phyloP scores from a whole-genome alignment of 352 stramenopile species.

The Globisporangium spiculum region DNA sequence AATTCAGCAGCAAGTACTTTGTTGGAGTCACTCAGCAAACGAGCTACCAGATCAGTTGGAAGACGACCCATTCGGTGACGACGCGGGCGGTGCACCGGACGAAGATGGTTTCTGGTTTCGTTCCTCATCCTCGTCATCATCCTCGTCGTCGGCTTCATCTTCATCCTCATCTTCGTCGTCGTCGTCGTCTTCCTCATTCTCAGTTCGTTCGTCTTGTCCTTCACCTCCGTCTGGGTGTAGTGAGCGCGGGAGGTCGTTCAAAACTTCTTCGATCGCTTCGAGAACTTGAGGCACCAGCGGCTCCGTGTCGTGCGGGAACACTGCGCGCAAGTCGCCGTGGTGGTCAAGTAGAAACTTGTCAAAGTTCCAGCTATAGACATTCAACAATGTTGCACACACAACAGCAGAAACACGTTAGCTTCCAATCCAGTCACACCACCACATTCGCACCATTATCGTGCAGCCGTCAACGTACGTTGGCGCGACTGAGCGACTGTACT shows the following conservation, averaged over 20 bases:
- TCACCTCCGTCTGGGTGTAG: constrained; percentile 6
- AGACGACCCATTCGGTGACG: no score
- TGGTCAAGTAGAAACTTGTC: constrained; percentile 80
- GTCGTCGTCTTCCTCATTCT: neutral
- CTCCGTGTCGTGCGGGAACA: constrained; percentile 77
- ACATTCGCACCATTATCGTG: neutral
- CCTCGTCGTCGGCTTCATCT: neutral
- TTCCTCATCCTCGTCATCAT: no score
- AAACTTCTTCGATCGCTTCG: constrained; percentile 59
- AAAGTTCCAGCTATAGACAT: constrained; percentile 57
- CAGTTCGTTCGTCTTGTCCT: neutral
- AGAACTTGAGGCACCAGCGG: constrained; percentile 55
- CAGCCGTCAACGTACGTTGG: constrained; percentile 35
- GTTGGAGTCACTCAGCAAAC: no score
- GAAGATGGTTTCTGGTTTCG: no score
- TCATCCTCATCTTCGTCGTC: constrained; percentile 1
- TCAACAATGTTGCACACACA: neutral
- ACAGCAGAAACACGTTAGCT: neutral
- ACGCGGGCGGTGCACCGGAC: no score
- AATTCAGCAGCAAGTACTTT: no score
- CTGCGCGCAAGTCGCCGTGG: constrained; percentile 51
- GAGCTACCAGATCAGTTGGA: no score
- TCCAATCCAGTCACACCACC: neutral
- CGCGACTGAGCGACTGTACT: constrained; percentile 64
- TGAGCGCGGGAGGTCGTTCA: constrained; percentile 37